phyloP scores from a whole-genome alignment of 2,329 filamentous ascomycete species.

The Camptophora hylomeconis region DNA sequence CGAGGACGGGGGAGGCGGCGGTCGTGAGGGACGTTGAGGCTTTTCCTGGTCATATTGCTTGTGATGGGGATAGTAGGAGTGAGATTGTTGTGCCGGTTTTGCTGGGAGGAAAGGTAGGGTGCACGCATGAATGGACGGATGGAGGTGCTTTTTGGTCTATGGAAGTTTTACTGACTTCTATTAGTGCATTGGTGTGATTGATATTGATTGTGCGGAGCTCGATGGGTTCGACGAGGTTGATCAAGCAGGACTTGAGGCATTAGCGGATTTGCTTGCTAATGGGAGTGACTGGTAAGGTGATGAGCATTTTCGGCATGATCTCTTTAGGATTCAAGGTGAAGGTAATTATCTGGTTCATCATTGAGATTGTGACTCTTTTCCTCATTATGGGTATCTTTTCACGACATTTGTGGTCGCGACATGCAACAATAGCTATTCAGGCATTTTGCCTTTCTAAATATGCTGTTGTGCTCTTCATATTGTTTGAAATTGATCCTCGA shows the following conservation, averaged over 20 bases:
- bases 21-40: slow-evolving; percentile 30
- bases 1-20: slow-evolving; percentile 25
- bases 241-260: slow-evolving; percentile 27
- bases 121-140: neutral
- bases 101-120: slow-evolving; percentile 25
- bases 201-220: slow-evolving; percentile 32
- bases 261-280: slow-evolving; percentile 27
- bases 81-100: slow-evolving; percentile 38
- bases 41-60: slow-evolving; percentile 38
- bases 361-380: too few relatives aligned
- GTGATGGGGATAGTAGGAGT: slow-evolving; percentile 34
- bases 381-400: too few relatives aligned
- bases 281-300: slow-evolving; percentile 31
- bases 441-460: too few relatives aligned
- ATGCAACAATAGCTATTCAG: too few relatives aligned
- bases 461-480: too few relatives aligned
- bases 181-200: slow-evolving; percentile 35
- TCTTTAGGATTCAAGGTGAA: slow-evolving; percentile 1
- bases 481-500: too few relatives aligned
- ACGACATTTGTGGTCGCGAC: too few relatives aligned
- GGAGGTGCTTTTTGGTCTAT: slow-evolving; percentile 1
- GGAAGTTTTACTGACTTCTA: neutral
- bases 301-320: too few relatives aligned
- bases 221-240: slow-evolving; percentile 33
- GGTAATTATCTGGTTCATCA: neutral